Percentiles rank a stretch among this genome's conserved stretches.
These are phyloP conservation scores for Coniochaeta sp. DNA, from an alignment of 2,329 filamentous ascomycete genomes.

Conservation along the genomic window DNA sequence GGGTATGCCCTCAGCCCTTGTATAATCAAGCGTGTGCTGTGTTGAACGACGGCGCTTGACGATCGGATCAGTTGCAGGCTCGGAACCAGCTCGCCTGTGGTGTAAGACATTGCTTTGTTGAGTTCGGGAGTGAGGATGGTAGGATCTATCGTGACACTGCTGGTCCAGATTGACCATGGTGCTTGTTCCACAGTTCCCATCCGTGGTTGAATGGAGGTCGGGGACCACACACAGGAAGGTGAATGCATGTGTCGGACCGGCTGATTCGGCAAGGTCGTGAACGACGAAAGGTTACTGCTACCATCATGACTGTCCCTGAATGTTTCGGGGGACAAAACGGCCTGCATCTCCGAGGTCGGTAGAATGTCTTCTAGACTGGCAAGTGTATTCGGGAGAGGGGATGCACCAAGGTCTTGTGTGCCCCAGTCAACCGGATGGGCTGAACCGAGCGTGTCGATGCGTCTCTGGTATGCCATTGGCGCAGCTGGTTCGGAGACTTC, in stretches of 20 bases:
- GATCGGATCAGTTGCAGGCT: neutral
- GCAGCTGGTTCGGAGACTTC: neutral
- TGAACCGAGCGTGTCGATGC: neutral
- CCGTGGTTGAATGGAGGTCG: neutral
- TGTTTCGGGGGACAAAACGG: neutral
- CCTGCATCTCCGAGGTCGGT: neutral
- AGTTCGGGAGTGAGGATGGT: neutral
- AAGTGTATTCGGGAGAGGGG: neutral
- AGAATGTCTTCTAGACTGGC: neutral
- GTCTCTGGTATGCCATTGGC: neutral
- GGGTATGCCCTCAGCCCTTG: slow-evolving; percentile 12
- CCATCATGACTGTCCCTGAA: neutral
- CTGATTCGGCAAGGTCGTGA: neutral
- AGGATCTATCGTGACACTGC: neutral
- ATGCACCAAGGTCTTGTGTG: neutral
- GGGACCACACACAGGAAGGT: neutral
- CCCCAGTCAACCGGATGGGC: neutral
- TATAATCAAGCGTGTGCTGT: neutral
- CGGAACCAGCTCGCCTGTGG: neutral
- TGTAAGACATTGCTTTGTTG: neutral
- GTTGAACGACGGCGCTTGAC: neutral
- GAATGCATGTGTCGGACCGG: neutral
- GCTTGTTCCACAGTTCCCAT: neutral
- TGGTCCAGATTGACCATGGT: neutral
- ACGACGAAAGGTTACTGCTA: neutral